phyloP scores from a whole-genome alignment of 257 asterid species.

The Capsicum chinense region DNA sequence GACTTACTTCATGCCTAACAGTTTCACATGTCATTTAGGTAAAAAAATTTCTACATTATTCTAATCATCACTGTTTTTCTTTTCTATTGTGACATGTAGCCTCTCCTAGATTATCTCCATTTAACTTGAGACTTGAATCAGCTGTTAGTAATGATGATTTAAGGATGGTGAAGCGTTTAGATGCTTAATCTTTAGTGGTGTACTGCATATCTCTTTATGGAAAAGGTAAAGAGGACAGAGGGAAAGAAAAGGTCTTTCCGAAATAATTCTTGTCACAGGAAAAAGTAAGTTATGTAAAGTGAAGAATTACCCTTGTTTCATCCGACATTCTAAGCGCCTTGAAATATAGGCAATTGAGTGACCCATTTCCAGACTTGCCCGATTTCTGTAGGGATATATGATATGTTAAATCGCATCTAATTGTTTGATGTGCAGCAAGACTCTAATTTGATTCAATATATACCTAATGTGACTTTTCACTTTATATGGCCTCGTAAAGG shows the following conservation, averaged over 20 bases:
- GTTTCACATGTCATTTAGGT: conserved; percentile 23
- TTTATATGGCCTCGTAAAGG: not conserved
- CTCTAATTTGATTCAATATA: not conserved
- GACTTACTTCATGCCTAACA: not conserved
- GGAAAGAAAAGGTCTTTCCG: not conserved
- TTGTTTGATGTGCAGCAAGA: not conserved
- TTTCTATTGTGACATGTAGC: not conserved
- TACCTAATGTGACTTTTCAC: not conserved
- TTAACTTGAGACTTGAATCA: not conserved
- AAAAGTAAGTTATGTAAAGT: not conserved
- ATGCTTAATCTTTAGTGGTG: not conserved
- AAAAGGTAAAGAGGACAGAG: not conserved
- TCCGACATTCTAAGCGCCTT: not conserved
- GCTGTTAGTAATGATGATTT: not conserved
- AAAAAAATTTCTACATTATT: not conserved
- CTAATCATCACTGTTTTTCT: not conserved
- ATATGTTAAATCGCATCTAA: not conserved
- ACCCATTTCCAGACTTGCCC: not conserved
- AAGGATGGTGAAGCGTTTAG: not conserved
- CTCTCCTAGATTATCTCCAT: not conserved
- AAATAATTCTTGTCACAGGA: not conserved
- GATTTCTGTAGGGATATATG: not conserved
- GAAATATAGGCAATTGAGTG: not conserved
- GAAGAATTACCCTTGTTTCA: not conserved
- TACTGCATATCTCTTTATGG: not conserved